Percentiles rank a stretch among this genome's conserved stretches.
These are phyloP conservation scores for Penicillium robsamsonii DNA, from an alignment of 495 filamentous ascomycete genomes.

Conservation along the genomic window DNA sequence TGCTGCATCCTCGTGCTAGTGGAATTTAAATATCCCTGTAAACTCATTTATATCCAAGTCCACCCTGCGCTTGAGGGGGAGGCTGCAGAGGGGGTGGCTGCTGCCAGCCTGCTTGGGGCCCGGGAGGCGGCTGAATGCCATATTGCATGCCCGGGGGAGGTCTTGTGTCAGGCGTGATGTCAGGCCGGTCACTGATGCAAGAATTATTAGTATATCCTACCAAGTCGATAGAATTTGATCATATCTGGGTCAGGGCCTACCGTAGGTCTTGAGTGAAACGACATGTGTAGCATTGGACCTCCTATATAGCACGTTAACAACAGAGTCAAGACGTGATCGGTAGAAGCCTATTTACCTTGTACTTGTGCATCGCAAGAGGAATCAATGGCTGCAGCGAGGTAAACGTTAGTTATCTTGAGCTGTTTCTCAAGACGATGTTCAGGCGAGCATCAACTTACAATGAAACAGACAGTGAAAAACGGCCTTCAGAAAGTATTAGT, in stretches of 20 bases:
- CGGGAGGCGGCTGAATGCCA: slow-evolving; percentile 33
- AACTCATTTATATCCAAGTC: slow-evolving; percentile 19
- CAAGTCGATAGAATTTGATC: not conserved
- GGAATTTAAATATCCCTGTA: not conserved
- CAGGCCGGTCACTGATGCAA: slow-evolving; percentile 37
- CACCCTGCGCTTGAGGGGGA: slow-evolving; percentile 27
- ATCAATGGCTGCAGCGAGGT: slow-evolving; percentile 40
- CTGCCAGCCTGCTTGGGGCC: slow-evolving; percentile 21
- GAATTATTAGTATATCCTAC: slow-evolving; percentile 13
- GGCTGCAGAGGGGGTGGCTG: slow-evolving; percentile 21
- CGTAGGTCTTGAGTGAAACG: slow-evolving; percentile 53
- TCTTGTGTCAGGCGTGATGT: slow-evolving; percentile 45
- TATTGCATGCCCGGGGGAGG: slow-evolving; percentile 33
- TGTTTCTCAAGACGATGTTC: not conserved
- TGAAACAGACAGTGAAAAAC: slow-evolving; percentile 55
- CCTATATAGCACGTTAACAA: slow-evolving; percentile 32
- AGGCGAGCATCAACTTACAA: slow-evolving; percentile 36
- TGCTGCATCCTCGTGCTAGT: not conserved
- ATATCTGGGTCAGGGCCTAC: slow-evolving; percentile 25
- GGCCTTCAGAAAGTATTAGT: slow-evolving; percentile 38
- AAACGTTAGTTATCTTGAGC: slow-evolving; percentile 12
- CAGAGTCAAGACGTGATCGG: not conserved
- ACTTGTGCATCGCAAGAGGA: slow-evolving; percentile 50
- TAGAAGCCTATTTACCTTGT: slow-evolving; percentile 36
- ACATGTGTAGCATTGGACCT: slow-evolving; percentile 54